These are phyloP conservation scores for Spongispora temasekensis DNA, from an alignment of 1,284 basidiomycete genomes.

Conservation along the genomic window DNA sequence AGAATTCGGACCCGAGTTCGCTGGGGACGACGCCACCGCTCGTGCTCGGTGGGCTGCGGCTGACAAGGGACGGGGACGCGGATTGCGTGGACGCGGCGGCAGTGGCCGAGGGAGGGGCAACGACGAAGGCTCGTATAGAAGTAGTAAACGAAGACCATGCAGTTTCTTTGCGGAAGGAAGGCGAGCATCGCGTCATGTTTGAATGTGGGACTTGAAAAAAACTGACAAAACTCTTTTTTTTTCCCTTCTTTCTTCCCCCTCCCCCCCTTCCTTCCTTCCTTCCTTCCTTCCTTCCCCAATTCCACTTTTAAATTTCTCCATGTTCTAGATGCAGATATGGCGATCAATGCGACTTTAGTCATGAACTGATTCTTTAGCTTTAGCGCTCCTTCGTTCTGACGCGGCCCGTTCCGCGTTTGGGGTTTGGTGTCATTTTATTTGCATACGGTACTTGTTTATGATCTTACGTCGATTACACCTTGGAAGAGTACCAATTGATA, in stretches of 20 bases:
- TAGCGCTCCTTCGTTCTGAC: neutral
- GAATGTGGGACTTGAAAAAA: constrained; percentile 39
- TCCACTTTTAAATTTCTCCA: neutral
- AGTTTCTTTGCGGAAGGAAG: constrained; percentile 86
- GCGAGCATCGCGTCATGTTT: constrained; percentile 60
- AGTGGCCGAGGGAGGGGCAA: constrained; percentile 55
- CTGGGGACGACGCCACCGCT: constrained; percentile 39
- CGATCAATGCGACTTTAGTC: constrained; percentile 80
- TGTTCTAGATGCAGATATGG: constrained; percentile 76
- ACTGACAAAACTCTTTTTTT: too few species aligned
- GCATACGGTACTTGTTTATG: constrained; percentile 18
- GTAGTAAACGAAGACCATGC: constrained; percentile 81
- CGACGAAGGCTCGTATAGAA: constrained; percentile 58
- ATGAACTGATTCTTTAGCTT: constrained; percentile 49
- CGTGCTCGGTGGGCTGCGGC: constrained; percentile 43
- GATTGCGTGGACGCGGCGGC: constrained; percentile 39
- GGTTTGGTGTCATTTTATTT: constrained; percentile 11
- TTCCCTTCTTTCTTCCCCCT: constrained; percentile 6
- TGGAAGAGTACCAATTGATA: constrained; percentile 9
- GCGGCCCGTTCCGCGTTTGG: neutral
- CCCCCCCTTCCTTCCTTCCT: neutral
- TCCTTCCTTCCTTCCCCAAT: constrained; percentile 3
- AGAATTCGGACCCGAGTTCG: constrained; percentile 37
- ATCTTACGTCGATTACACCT: constrained; percentile 11
- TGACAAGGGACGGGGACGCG: constrained; percentile 42